phyloP scores from a whole-genome alignment of 2,329 filamentous ascomycete species.

The Sporothrix euskadiensis region DNA sequence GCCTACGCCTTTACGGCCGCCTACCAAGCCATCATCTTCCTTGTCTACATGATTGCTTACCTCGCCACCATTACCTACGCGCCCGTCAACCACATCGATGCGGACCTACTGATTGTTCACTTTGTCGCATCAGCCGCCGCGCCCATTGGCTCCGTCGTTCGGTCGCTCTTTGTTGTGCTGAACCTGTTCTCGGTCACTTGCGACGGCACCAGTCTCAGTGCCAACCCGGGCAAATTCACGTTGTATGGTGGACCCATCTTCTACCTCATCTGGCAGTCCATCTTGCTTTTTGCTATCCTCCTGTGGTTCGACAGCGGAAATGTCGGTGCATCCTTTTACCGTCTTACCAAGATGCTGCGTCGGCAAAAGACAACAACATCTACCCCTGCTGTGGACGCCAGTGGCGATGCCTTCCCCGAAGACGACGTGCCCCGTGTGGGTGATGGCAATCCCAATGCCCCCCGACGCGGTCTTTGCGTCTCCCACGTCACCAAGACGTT shows the following conservation, averaged over 20 bases:
- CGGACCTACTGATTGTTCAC: constrained; percentile 66
- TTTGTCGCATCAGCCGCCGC: constrained; percentile 73
- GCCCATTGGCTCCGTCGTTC: constrained; percentile 73
- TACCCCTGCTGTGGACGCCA: constrained; percentile 32
- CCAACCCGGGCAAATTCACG: constrained; percentile 68
- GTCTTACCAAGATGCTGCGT: constrained; percentile 21
- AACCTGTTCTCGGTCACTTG: constrained; percentile 86
- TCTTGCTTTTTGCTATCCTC: constrained; percentile 69
- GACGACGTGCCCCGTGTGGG: constrained; percentile 64
- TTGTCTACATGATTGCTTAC: constrained; percentile 71
- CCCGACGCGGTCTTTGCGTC: constrained; percentile 77
- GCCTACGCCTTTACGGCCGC: constrained; percentile 82
- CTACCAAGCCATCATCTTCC: constrained; percentile 69
- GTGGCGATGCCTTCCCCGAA: constrained; percentile 42
- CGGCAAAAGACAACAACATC: background rate
- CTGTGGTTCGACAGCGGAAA: constrained; percentile 81
- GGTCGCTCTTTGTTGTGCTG: constrained; percentile 72
- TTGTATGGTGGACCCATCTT: constrained; percentile 83
- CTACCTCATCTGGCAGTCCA: constrained; percentile 74
- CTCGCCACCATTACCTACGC: constrained; percentile 73
- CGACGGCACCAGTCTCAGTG: constrained; percentile 60
- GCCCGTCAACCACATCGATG: constrained; percentile 67
- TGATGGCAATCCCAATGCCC: constrained; percentile 49
- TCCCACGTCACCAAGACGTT: constrained; percentile 80
- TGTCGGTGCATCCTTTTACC: constrained; percentile 51